Conservation (phyloP, 2,329 filamentous ascomycete species). For the Lachnellula arida region DNA sequence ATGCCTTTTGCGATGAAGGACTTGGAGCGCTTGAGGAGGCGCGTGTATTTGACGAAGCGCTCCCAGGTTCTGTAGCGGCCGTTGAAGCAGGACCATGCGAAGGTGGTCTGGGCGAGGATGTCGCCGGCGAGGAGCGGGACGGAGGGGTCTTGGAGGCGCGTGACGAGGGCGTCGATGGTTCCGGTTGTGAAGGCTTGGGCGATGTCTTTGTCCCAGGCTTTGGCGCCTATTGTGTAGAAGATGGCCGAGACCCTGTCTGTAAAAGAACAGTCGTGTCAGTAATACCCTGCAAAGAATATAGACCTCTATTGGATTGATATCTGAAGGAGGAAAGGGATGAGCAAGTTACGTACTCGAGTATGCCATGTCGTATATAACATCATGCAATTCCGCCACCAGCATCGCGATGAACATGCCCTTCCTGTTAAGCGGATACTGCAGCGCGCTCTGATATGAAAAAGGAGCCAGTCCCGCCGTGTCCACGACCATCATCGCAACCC, state of each 20-base stretch:
- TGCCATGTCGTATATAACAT: slow-evolving; percentile 3
- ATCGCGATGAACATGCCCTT: slow-evolving; percentile 1
- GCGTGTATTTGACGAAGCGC: slow-evolving; percentile 5
- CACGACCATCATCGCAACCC: too few species aligned
- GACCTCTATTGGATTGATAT: too few species aligned
- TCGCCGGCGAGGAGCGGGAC: neutral
- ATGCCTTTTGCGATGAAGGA: neutral
- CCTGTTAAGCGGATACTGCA: slow-evolving; percentile 7
- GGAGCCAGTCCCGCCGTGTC: too few species aligned
- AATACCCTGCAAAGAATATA: too few species aligned
- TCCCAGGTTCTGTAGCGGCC: slow-evolving; percentile 4
- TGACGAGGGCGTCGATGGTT: too few species aligned
- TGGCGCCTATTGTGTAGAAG: too few species aligned
- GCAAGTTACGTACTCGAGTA: neutral
- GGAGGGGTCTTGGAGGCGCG: too few species aligned
- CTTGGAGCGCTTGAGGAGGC: slow-evolving; percentile 1
- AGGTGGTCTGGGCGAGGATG: neutral
- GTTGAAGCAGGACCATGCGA: slow-evolving; percentile 1
- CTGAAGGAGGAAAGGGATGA: too few species aligned
- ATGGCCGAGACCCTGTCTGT: too few species aligned
- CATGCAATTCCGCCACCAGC: slow-evolving; percentile 1
- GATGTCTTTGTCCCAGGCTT: too few species aligned
- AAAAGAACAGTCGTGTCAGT: too few species aligned
- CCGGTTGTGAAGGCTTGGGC: too few species aligned
- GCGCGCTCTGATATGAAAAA: slow-evolving; percentile 12